Base-by-base conservation (phyloP, 2,329 filamentous ascomycete species). In the Talaromyces piceae region DNA sequence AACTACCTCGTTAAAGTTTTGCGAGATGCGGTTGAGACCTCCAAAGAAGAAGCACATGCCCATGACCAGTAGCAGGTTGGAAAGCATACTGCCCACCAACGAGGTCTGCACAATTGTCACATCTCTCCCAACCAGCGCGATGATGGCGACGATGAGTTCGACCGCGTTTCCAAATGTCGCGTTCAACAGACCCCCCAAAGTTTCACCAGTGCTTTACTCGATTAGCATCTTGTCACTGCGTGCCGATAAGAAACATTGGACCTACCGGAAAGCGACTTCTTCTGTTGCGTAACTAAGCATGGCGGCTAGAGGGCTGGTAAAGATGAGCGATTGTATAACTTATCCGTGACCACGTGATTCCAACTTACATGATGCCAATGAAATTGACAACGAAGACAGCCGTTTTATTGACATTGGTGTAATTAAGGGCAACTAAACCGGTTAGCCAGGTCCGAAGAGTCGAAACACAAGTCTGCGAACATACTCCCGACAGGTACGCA, bases 1-100 rank as follows among this genome's bases (percentile, higher is more conserved):
- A 5, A 96, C 90, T 0, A 88, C 91, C 28, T 87, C 82, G 73
- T 96, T 95, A 79, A 96, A 97, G 67, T 82, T 84, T 67, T 96
- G 91, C 65, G 94, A 87, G 25, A 80, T 64, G 25, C 91, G 82
- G 53, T 86, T 84, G 59, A 94, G 67, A 3, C 89, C 89, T 46
- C 88, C 90, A 54, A 88, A 85, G 73, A 95, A 93, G 76, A 94
- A 96, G 66, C 85, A 93, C 82, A 91, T 94, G 51, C 89, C 91
- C 75, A 95, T 75, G 47, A 95, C 88, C 12, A 95, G 80, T 3
- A 95, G 79, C 53, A 97, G 70, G 65, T 96, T 96, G 39, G 90
- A 95, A 20, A 96, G 75, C 67, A 96, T 95, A 67, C 86, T 91
- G 51, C 91, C 91, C 56, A 96, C 88, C 25, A 97, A 76, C 0